phyloP scores from a whole-genome alignment of 2,329 filamentous ascomycete genomes.

The Leptographium lundbergii region DNA sequence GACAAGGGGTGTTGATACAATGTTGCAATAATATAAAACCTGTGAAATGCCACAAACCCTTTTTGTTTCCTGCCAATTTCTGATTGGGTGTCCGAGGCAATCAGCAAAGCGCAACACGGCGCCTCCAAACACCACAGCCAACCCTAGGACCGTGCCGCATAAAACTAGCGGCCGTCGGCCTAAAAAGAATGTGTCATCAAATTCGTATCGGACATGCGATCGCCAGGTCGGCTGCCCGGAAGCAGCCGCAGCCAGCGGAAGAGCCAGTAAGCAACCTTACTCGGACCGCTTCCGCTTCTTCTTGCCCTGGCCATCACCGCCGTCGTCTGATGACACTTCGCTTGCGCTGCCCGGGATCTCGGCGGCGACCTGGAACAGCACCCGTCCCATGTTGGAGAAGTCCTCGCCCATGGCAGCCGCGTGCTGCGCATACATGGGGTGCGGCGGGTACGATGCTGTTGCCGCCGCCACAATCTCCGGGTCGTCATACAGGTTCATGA shows the following conservation, averaged over 20 bases:
- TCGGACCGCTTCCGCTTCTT: conserved; percentile 72
- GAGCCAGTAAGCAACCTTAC: conserved; percentile 21
- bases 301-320: conserved; percentile 39
- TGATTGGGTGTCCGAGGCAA: background rate
- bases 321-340: conserved; percentile 43
- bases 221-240: conserved; percentile 8
- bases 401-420: conserved; percentile 38
- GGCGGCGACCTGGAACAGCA: conserved; percentile 69
- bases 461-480: conserved; percentile 35
- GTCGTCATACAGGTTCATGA: conserved; percentile 77
- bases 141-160: conserved; percentile 16
- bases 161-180: conserved; percentile 17
- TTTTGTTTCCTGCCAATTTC: conserved; percentile 4
- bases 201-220: conserved; percentile 27
- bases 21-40: conserved; percentile 1
- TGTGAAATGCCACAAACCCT: conserved; percentile 1
- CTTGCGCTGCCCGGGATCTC: conserved; percentile 55
- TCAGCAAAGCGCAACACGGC: background rate
- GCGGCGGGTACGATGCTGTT: conserved; percentile 12
- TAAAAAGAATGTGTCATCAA: conserved; percentile 24
- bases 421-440: conserved; percentile 23
- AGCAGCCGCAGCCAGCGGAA: background rate
- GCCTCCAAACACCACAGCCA: conserved; percentile 11
- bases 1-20: background rate
- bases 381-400: conserved; percentile 56